Evolutionary conservation across 148 eudicot genomes (phyloP), one percentile per base, ranked within the genome.

Genomic region (Fagopyrum homotropicum): DNA sequence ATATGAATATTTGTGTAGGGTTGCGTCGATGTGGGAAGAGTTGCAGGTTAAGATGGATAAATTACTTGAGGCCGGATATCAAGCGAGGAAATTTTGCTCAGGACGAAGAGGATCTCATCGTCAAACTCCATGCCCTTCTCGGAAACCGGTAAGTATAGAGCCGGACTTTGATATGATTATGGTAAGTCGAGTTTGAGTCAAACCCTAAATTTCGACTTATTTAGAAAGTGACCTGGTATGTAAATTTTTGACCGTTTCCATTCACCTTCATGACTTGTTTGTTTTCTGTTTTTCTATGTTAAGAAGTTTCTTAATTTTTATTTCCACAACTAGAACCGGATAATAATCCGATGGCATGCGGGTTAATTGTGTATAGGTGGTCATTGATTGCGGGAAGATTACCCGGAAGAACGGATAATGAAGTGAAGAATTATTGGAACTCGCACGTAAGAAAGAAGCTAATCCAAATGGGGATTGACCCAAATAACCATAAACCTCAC

Each of bases 41-140:
- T 61, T 84, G 85, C 55, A 72, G 82, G 17, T 69, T 81, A 43
- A 84, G 84, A 73, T 85, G 84, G 85, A 80, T 76, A 69, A 86
- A 86, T 29, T 82, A 83, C 71, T 63, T 86, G 19, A 79, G 80
- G n/a, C 83, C 85, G 5, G 82, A 84, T 26, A 78, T 84, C 40
- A 82, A 84, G 72, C 69, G 83, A 16, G 83, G 80, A 2, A 80
- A 80, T 68, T 86, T 83, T 68, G 79, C 60, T 73, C 77, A 69
- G 26, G 86, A 79, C 49, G 86, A 83, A 79, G 86, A 86, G 63
- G 86, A 86, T 40, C 85, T 84, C 75, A 84, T 83, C n/a, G 76
- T 84, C 83, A 86, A 80, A 78, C 85, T 86, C 49, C 89, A 86
- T 70, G 85, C 86, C 8, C 86, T 83, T 44, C 82, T 86, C 9